phyloP scores from a whole-genome alignment of 129 eudicot genomes.

The Rutidosis leptorrhynchoides region DNA sequence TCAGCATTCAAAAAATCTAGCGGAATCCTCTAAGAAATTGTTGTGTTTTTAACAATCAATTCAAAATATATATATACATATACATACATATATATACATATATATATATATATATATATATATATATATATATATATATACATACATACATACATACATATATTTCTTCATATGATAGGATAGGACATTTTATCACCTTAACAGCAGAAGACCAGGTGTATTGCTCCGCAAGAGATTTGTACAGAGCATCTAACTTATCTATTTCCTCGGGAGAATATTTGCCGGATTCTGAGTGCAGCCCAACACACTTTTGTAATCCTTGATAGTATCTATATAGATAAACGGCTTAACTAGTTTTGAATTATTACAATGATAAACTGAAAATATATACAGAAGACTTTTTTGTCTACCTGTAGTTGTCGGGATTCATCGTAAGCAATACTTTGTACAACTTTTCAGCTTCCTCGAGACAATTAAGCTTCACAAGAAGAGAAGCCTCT shows the following conservation, averaged over 20 bases:
- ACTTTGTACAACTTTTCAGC: constrained; percentile 61
- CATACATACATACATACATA: too few relatives aligned
- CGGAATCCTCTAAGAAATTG: constrained; percentile 70
- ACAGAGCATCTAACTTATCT: constrained; percentile 66
- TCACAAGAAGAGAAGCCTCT: constrained; percentile 72
- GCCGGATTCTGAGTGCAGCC: constrained; percentile 53
- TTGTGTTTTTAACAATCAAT: constrained; percentile 11
- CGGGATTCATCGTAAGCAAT: constrained; percentile 79
- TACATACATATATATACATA: too few relatives aligned
- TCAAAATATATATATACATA: too few relatives aligned
- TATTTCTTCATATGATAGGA: neutral
- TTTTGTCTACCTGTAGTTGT: constrained; percentile 64
- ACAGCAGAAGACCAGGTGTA: constrained; percentile 96
- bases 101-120: too few relatives aligned
- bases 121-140: too few relatives aligned
- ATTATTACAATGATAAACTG: constrained; percentile 8
- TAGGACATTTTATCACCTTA: constrained; percentile 50
- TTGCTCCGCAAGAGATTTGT: constrained; percentile 73
- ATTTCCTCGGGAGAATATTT: constrained; percentile 72
- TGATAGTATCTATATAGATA: constrained; percentile 67
- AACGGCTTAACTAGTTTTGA: constrained; percentile 8
- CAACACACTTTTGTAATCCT: constrained; percentile 85
- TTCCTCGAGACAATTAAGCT: constrained; percentile 56
- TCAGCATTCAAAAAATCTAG: constrained; percentile 81
- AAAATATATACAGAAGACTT: neutral